Evolutionary conservation across 2,329 filamentous ascomycete species (phyloP).

Genomic region (Colletotrichum brevisporum): DNA sequence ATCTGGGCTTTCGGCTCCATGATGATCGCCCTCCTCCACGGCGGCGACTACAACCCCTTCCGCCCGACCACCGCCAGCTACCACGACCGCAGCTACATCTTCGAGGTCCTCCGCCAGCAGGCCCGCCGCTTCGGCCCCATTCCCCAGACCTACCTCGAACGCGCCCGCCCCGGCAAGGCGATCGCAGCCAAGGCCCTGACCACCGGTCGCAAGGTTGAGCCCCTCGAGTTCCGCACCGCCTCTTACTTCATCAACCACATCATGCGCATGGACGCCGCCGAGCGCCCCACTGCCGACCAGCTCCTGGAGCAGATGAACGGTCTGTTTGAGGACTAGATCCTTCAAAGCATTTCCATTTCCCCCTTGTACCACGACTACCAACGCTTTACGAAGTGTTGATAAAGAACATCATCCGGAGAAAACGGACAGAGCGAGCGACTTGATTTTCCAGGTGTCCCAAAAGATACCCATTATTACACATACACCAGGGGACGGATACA

Average conservation of each 20-base stretch:
- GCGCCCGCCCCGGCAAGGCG: slow-evolving; percentile 36
- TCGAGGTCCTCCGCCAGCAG: slow-evolving; percentile 39
- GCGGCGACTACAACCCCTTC: slow-evolving; percentile 40
- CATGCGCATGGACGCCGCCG: slow-evolving; percentile 39
- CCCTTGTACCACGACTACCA: slow-evolving; percentile 7
- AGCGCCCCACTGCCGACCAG: slow-evolving; percentile 37
- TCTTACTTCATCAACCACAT: slow-evolving; percentile 39
- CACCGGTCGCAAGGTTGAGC: slow-evolving; percentile 33
- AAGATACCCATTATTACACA: neutral
- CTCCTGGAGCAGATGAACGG: slow-evolving; percentile 39
- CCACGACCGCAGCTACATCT: slow-evolving; percentile 38
- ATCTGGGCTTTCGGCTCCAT: slow-evolving; percentile 90
- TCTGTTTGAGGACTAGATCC: slow-evolving; percentile 29
- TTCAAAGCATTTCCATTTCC: neutral
- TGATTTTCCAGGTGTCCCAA: neutral
- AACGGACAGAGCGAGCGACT: slow-evolving; percentile 12
- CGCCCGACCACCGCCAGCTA: slow-evolving; percentile 34
- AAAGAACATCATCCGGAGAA: neutral
- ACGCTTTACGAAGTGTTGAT: neutral
- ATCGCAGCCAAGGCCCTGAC: slow-evolving; percentile 37
- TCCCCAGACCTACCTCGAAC: slow-evolving; percentile 35
- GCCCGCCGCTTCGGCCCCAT: slow-evolving; percentile 36
- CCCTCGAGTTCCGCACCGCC: slow-evolving; percentile 35
- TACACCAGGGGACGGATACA: slow-evolving; percentile 19
- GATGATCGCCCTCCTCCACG: slow-evolving; percentile 41